These are phyloP conservation scores for Pontederia paniculata DNA, from an alignment of 176 grass and related monocot genomes.

Conservation along the genomic window DNA sequence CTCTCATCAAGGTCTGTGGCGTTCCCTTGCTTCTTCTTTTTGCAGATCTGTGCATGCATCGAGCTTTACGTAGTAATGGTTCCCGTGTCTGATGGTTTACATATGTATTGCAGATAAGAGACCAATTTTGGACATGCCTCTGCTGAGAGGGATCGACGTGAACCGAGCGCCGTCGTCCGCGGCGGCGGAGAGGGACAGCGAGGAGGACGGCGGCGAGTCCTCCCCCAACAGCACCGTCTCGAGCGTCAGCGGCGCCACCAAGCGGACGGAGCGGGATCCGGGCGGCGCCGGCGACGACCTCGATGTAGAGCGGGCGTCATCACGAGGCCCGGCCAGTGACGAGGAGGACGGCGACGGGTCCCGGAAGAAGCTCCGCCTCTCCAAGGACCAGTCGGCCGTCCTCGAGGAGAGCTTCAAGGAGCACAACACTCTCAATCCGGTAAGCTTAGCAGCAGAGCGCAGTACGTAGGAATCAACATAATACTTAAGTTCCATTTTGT, in stretches of 20 bases:
- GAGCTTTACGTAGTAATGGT: background rate
- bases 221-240: slow-evolving; percentile 12
- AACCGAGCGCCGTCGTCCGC: slow-evolving; percentile 35
- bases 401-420: slow-evolving; percentile 71
- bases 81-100: background rate
- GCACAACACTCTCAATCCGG: slow-evolving; percentile 53
- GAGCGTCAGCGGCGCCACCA: slow-evolving; percentile 17
- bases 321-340: slow-evolving; percentile 25
- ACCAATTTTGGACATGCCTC: background rate
- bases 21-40: background rate
- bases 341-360: slow-evolving; percentile 51
- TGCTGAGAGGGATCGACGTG: slow-evolving; percentile 53
- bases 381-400: slow-evolving; percentile 51
- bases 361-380: slow-evolving; percentile 56
- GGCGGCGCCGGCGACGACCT: background rate
- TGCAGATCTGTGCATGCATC: background rate
- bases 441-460: slow-evolving; percentile 7
- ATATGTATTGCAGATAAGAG: background rate
- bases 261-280: background rate
- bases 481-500: background rate
- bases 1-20: background rate
- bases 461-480: background rate
- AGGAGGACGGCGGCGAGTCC: slow-evolving; percentile 24
- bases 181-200: slow-evolving; percentile 14
- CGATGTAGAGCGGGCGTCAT: background rate